Percentiles rank a stretch among this genome's conserved stretches.
Evolutionary conservation across 768 basidiomycete genomes (phyloP).

Genomic region (Galerina marginata): DNA sequence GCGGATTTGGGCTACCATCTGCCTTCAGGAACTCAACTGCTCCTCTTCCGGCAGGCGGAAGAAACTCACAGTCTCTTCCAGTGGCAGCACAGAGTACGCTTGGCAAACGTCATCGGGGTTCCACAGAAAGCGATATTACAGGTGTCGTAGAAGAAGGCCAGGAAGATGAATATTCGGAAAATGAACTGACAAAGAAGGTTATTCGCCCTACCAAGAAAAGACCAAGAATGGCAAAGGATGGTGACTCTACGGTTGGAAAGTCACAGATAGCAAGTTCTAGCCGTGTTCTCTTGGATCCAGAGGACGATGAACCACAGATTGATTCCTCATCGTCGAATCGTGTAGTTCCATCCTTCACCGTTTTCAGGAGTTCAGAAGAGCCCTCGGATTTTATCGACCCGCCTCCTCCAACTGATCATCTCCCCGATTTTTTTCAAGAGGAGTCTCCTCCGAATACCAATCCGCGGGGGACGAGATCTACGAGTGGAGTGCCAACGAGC

Average conservation of each 20-base stretch:
- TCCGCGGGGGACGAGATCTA: slow-evolving; percentile 16
- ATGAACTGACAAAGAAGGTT: slow-evolving; percentile 42
- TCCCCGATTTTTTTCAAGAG: slow-evolving; percentile 57
- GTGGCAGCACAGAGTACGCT: slow-evolving; percentile 53
- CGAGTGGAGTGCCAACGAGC: slow-evolving; percentile 40
- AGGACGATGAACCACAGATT: slow-evolving; percentile 14
- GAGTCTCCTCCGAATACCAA: slow-evolving; percentile 41
- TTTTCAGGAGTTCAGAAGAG: slow-evolving; percentile 26
- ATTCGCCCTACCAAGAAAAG: slow-evolving; percentile 60
- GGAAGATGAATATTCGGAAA: slow-evolving; percentile 41
- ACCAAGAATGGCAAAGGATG: slow-evolving; percentile 37
- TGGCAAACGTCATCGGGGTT: slow-evolving; percentile 71
- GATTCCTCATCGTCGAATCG: slow-evolving; percentile 11
- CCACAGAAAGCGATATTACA: slow-evolving; percentile 46
- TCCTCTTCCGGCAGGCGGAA: neutral
- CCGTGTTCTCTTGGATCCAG: slow-evolving; percentile 12
- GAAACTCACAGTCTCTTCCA: slow-evolving; percentile 33
- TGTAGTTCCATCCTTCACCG: slow-evolving; percentile 19
- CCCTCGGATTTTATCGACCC: slow-evolving; percentile 41
- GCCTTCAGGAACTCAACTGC: slow-evolving; percentile 14
- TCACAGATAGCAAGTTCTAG: slow-evolving; percentile 14
- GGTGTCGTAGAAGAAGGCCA: slow-evolving; percentile 48
- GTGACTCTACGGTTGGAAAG: neutral
- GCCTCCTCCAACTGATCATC: slow-evolving; percentile 55
- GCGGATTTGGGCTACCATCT: slow-evolving; percentile 30